phyloP scores from a whole-genome alignment of 2,329 filamentous ascomycete species.

The Apiospora phragmitis region DNA sequence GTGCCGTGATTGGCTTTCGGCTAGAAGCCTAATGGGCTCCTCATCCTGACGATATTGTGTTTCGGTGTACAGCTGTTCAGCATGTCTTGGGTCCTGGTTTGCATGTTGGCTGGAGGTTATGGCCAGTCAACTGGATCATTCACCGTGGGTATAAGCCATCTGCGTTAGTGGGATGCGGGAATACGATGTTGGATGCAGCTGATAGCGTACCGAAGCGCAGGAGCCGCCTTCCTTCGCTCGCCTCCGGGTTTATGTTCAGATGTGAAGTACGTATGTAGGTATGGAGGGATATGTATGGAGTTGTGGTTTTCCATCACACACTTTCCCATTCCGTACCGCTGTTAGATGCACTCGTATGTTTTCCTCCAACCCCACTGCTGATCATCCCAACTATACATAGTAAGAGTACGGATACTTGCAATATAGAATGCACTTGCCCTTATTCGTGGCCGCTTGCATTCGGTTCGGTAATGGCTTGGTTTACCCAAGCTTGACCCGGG shows the following conservation, averaged over 20 bases:
- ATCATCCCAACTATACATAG: neutral
- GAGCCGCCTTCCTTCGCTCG: neutral
- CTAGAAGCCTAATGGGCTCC: neutral
- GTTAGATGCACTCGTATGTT: neutral
- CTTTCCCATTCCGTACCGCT: neutral
- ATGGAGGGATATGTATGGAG: neutral
- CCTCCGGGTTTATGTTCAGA: neutral
- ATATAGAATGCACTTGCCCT: neutral
- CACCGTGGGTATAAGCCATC: neutral
- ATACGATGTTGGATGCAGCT: neutral
- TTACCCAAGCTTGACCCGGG: neutral
- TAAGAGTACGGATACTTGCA: neutral
- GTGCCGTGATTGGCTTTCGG: neutral
- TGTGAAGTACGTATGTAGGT: neutral
- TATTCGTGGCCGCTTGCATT: neutral
- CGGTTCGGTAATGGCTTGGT: neutral
- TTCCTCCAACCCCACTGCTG: neutral
- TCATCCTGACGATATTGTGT: neutral
- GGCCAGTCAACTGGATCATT: neutral
- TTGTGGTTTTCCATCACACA: constrained; percentile 5
- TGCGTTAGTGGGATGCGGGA: neutral
- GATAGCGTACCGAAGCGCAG: neutral
- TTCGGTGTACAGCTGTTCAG: neutral
- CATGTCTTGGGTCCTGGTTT: constrained; percentile 2
- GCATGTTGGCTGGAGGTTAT: neutral